These are phyloP conservation scores for Colletotrichum eremochloae DNA, from an alignment of 2,329 filamentous ascomycete genomes.

Conservation along the genomic window DNA sequence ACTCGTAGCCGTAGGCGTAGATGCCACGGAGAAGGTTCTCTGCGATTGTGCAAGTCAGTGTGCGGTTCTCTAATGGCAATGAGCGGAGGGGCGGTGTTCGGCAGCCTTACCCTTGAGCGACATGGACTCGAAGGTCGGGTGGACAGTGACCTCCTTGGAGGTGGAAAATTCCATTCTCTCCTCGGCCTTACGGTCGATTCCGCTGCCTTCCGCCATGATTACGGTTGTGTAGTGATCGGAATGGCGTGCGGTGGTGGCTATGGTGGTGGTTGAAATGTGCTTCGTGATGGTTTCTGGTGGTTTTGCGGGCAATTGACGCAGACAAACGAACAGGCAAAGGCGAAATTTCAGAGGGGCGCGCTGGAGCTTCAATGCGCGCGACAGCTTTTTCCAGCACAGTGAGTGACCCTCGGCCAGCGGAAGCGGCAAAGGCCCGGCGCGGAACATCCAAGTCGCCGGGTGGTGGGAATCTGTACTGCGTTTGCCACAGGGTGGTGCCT, in stretches of 20 bases:
- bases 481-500: not conserved
- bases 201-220: conserved; percentile 84
- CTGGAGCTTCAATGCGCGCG: conserved; percentile 29
- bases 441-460: conserved; percentile 9
- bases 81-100: conserved; percentile 1
- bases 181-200: conserved; percentile 91
- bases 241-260: not conserved
- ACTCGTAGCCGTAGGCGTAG: conserved; percentile 99
- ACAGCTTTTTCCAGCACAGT: not conserved
- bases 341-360: conserved; percentile 40
- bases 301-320: not conserved
- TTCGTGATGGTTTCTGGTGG: not conserved
- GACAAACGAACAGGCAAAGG: not conserved
- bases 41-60: conserved; percentile 46
- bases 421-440: not conserved
- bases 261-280: not conserved
- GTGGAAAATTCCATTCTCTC: conserved; percentile 98
- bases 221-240: conserved; percentile 16
- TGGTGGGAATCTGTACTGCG: not conserved
- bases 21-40: conserved; percentile 97
- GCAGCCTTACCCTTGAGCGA: conserved; percentile 80
- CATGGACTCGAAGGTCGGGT: conserved; percentile 95
- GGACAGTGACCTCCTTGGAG: conserved; percentile 96
- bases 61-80: not conserved
- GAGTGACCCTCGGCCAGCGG: not conserved